Conservation (phyloP, 169 alveolate genomes). For the Plasmodium vivax region DNA sequence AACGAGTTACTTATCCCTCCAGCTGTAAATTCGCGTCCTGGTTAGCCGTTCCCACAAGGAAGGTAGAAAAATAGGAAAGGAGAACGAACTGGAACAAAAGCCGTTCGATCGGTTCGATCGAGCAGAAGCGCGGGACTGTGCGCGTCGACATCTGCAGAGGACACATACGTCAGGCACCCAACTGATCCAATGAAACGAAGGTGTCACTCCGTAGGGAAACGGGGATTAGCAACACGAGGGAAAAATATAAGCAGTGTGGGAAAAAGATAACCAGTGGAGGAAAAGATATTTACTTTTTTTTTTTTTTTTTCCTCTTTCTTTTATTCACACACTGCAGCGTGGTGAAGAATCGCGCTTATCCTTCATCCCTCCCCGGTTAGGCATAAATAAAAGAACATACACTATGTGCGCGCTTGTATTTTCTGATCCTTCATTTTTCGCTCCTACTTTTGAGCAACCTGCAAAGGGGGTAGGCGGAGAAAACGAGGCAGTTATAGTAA, state of each 20-base stretch:
- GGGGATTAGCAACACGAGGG: neutral
- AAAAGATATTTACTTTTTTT: neutral
- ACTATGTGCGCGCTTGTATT: neutral
- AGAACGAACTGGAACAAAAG: neutral
- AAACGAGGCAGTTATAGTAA: neutral
- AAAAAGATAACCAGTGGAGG: neutral
- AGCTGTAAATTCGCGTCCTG: neutral
- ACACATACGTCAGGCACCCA: neutral
- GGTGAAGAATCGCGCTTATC: neutral
- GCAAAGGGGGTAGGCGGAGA: neutral
- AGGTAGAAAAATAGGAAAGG: neutral
- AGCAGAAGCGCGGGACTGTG: neutral
- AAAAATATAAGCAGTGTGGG: neutral
- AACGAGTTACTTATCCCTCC: too few species aligned
- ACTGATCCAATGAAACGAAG: neutral
- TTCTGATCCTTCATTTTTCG: neutral
- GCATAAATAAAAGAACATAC: neutral
- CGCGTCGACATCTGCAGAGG: neutral
- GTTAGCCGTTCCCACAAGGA: neutral
- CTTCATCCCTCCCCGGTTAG: neutral
- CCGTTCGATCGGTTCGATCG: neutral
- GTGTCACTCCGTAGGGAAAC: neutral
- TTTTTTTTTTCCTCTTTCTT: neutral
- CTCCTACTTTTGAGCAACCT: constrained; percentile 21
- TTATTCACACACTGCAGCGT: neutral